These are phyloP conservation scores for Cucurbita moschata DNA, from an alignment of 306 rosid species.

Conservation along the genomic window DNA sequence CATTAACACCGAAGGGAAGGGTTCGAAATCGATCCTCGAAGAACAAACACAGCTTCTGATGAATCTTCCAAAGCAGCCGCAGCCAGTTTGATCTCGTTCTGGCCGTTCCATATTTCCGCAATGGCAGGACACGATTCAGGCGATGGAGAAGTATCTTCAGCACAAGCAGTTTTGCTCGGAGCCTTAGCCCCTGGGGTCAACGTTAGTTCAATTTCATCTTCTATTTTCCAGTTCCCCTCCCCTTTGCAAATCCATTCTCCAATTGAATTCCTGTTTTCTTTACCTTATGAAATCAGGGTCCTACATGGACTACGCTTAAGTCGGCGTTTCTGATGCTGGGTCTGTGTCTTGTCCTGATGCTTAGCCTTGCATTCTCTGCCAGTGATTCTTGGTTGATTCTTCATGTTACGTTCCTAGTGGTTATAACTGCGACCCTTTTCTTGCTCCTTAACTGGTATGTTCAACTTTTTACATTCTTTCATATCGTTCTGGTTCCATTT, in stretches of 20 bases:
- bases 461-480: background rate
- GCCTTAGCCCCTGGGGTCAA: constrained; percentile 89
- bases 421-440: constrained; percentile 57
- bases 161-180: constrained; percentile 68
- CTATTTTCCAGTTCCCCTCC: background rate
- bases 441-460: constrained; percentile 75
- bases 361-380: constrained; percentile 73
- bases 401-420: constrained; percentile 62
- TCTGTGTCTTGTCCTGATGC: constrained; percentile 57
- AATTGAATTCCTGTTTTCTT: background rate
- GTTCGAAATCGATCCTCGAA: background rate
- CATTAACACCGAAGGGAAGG: background rate
- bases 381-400: constrained; percentile 63
- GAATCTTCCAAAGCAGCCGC: background rate
- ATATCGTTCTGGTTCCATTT: background rate
- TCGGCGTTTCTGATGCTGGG: constrained; percentile 61
- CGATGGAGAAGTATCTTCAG: constrained; percentile 44
- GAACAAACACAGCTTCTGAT: background rate
- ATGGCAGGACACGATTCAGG: constrained; percentile 33
- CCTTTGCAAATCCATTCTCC: background rate
- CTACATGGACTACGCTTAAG: constrained; percentile 71
- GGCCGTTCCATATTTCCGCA: background rate
- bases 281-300: constrained; percentile 31
- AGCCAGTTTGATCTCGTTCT: background rate
- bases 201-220: constrained; percentile 21